Base-by-base conservation (phyloP, 306 rosid species). In the Castanea sativa region DNA sequence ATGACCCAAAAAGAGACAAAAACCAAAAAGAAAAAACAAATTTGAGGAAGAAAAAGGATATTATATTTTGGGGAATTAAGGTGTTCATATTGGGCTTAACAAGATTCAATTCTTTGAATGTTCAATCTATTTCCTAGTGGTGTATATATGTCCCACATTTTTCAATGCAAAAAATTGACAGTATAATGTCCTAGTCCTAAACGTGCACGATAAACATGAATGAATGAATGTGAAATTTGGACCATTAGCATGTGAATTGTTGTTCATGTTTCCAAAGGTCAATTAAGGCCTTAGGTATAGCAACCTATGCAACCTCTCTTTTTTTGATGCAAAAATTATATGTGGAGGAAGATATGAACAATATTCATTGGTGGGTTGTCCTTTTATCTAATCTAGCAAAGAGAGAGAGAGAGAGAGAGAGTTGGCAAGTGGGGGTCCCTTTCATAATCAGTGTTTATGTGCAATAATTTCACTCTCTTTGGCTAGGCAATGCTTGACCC, bases 401-500 rank as follows among this genome's bases (percentile, higher is more conserved):
- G 27, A 1, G 27, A 57, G 59, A 23, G 23, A 23, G 23, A 23
- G 23, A 56, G 57, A 45, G 74, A 52, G 57, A 55, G 43, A 49
- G 16, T 49, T 64, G 77, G 75, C 79, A 45, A 69, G 73, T 80
- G 76, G 45, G 19, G 5, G 87, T 85, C 90, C 14, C 79, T 83
- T 53, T 85, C 93, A 70, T 45, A 74, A 80, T 76, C 77, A 76
- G 83, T 49, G 53, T 10, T 10, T 83, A 83, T 74, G 81, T 63
- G 81, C 73, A 76, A 82, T 85, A 83, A 71, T 87, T 55, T 73
- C 69, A 30, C 74, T 60, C 29, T 57, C 71, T 77, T 68, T 55
- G 64, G 57, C 73, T 69, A 78, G 80, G 69, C 83, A 75, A 16
- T 58, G 73, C 77, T 83, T 80, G 87, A 82, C 77, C 89, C 85